Base-by-base conservation (phyloP, 2,329 filamentous ascomycete genomes). In the Trichoderma polysporum region DNA sequence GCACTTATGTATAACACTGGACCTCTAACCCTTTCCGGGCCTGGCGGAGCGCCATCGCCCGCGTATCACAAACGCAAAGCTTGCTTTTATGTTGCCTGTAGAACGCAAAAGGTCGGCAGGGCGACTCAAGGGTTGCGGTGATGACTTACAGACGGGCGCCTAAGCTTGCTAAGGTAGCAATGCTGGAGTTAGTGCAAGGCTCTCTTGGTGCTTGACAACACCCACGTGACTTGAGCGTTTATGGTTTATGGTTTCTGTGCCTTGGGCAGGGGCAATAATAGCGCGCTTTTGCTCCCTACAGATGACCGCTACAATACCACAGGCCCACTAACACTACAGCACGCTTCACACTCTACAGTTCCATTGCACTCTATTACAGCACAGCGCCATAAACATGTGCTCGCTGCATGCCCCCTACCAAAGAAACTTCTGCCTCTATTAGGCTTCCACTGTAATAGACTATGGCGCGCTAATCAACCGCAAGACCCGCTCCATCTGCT, bases 21-120 rank as follows among this genome's bases (percentile, higher is more conserved):
- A 57, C 4, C 68, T 63, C 73, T 73, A 75, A 67, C 67, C 70
- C 67, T 57, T 50, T 67, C 66, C 47, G 57, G 73, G 73, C n/a
- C 50, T 68, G 66, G 70, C 33, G 53, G 53, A 56, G 59, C 65
- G 54, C 64, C 64, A 22, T 50, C 59, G 45, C 39, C 47, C 35
- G 61, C 33, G 61, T 64, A 25, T 59, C 56, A 59, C 56, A 47
- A 59, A 27, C 33, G 52, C 33, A 27, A 53, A 27, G 41, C 41
- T 45, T 45, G 29, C 25, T 52, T 52, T 52, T 52, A 50, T 15
- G 10, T 50, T 13, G 22, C 22, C 22, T 50, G 2, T 4, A 27
- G 22, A 17, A 10, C 12, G 2, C 25, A 17, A 50, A 50, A 27
- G 22, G 13, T 22, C n/a, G 41, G 47, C 25, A 50, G 47, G 5